These are phyloP conservation scores for Purpureocillium lavendulum DNA, from an alignment of 2,329 filamentous ascomycete species.

Conservation along the genomic window DNA sequence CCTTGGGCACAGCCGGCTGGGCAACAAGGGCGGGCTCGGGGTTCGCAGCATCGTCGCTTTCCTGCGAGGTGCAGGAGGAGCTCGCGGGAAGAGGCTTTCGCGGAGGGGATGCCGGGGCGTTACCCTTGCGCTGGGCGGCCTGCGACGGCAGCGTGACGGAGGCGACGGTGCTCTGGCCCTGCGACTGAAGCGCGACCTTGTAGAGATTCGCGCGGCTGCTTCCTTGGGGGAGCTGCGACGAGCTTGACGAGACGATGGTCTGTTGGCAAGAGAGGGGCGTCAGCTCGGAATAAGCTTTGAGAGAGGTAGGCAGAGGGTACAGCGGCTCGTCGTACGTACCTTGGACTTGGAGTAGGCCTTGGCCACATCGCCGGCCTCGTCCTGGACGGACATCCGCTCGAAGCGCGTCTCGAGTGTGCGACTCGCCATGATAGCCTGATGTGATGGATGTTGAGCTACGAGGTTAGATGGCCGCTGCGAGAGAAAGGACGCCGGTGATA, in stretches of 20 bases:
- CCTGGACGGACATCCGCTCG: conserved; percentile 81
- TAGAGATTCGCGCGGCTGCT: conserved; percentile 70
- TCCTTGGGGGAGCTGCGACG: conserved; percentile 38
- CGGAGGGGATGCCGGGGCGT: conserved; percentile 39
- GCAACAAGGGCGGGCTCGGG: conserved; percentile 33
- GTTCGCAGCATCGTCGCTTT: not conserved
- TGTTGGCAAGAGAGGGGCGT: conserved; percentile 11
- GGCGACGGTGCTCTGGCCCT: conserved; percentile 58
- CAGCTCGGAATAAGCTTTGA: conserved; percentile 19
- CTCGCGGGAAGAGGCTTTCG: conserved; percentile 40
- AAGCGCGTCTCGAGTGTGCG: conserved; percentile 78
- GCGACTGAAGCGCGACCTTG: conserved; percentile 76
- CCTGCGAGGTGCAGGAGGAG: conserved; percentile 21
- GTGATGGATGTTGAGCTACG: not conserved
- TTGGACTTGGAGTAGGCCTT: conserved; percentile 64
- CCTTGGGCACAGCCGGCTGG: conserved; percentile 46
- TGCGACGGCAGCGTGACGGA: conserved; percentile 62
- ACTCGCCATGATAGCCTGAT: conserved; percentile 50
- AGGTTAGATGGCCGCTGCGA: no score
- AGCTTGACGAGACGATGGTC: conserved; percentile 20
- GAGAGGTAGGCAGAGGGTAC: no score
- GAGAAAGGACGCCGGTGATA: no score
- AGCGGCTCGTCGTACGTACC: conserved; percentile 37
- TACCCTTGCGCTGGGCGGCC: conserved; percentile 46
- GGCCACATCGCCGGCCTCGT: conserved; percentile 64